phyloP scores from a whole-genome alignment of 2,329 filamentous ascomycete genomes.

The Pseudopithomyces chartarum region DNA sequence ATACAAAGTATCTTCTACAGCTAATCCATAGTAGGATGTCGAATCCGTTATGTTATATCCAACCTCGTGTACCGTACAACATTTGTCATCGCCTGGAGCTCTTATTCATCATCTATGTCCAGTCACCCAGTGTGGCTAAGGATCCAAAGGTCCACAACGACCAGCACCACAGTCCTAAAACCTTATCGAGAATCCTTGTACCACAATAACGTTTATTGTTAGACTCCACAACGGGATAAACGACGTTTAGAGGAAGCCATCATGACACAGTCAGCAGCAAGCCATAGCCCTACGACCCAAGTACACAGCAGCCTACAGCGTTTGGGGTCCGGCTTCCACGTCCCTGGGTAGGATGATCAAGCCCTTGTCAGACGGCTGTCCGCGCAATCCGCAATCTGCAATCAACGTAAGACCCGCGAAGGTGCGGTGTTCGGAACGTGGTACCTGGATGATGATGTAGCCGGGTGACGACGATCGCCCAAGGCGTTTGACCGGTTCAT shows the following conservation, averaged over 20 bases:
- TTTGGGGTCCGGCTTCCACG: slow-evolving; percentile 6
- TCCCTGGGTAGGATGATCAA: neutral
- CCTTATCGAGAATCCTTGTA: neutral
- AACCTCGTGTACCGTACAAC: too few relatives aligned
- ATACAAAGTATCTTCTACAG: neutral
- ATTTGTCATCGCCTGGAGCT: too few relatives aligned
- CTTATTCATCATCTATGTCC: too few relatives aligned
- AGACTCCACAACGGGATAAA: slow-evolving; percentile 1
- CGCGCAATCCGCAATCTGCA: neutral
- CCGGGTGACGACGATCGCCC: neutral
- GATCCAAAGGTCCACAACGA: neutral
- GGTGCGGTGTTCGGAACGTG: neutral
- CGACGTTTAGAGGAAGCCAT: neutral
- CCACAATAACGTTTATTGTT: slow-evolving; percentile 2
- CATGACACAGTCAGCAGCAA: slow-evolving; percentile 8
- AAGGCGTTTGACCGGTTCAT: neutral
- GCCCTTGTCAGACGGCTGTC: neutral
- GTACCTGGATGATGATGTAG: neutral
- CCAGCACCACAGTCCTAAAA: neutral
- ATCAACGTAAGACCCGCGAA: neutral
- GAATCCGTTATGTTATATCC: neutral
- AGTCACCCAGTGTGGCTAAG: neutral
- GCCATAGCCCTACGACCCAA: slow-evolving; percentile 7
- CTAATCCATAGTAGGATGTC: neutral
- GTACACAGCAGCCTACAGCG: neutral